Evolutionary conservation across 2,329 filamentous ascomycete species (phyloP).

Genomic region (Metarhizium brunneum): DNA sequence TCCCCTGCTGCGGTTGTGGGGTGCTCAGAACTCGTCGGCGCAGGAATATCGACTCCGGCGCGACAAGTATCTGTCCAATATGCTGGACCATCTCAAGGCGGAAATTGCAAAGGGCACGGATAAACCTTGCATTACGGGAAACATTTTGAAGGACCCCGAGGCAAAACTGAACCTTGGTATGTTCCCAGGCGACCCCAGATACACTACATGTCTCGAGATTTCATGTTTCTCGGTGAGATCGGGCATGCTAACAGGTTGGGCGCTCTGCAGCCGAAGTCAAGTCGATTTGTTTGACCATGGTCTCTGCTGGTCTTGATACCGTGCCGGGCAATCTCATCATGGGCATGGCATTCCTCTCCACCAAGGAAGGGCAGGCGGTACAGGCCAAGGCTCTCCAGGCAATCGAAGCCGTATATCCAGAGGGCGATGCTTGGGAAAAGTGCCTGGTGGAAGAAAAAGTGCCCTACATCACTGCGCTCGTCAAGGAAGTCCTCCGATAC

Average conservation of each 20-base stretch:
- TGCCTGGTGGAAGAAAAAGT: constrained; percentile 67
- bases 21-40: constrained; percentile 52
- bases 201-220: neutral
- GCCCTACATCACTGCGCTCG: constrained; percentile 66
- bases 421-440: constrained; percentile 67
- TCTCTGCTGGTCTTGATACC: constrained; percentile 73
- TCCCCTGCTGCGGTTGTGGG: constrained; percentile 59
- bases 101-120: constrained; percentile 30
- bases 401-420: constrained; percentile 61
- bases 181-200: neutral
- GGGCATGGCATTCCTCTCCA: constrained; percentile 69
- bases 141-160: constrained; percentile 46
- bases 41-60: constrained; percentile 57
- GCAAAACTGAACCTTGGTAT: constrained; percentile 28
- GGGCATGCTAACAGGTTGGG: neutral
- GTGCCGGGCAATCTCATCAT: constrained; percentile 73
- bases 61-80: constrained; percentile 56
- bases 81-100: constrained; percentile 48
- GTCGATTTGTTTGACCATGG: constrained; percentile 74
- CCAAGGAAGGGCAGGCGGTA: constrained; percentile 55
- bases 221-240: too few species aligned
- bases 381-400: constrained; percentile 61
- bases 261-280: constrained; percentile 55
- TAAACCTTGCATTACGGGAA: constrained; percentile 31
- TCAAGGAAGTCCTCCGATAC: constrained; percentile 70